Conservation (phyloP, 768 basidiomycete species). For the Pilatotrama ljubarskyi region DNA sequence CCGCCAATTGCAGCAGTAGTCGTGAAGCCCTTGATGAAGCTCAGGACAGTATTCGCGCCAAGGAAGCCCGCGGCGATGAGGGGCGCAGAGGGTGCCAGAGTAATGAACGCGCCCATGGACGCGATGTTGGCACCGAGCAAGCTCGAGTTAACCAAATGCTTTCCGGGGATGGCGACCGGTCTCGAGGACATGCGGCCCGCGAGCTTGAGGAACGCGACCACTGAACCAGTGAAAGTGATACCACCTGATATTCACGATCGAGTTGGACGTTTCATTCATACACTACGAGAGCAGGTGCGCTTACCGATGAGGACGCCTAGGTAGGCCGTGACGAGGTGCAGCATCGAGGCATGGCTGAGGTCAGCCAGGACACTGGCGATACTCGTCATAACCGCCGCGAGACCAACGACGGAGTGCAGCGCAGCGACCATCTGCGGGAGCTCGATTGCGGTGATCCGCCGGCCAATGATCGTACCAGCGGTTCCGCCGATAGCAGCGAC, state of each 20-base stretch:
- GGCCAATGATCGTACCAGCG: conserved; percentile 71
- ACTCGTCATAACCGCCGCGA: conserved; percentile 86
- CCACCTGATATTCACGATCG: conserved; percentile 53
- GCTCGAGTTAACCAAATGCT: conserved; percentile 71
- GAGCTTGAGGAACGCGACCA: conserved; percentile 87
- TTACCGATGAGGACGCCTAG: conserved; percentile 82
- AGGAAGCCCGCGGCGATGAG: conserved; percentile 77
- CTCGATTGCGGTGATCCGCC: conserved; percentile 85
- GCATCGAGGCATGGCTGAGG: conserved; percentile 60
- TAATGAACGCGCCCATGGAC: conserved; percentile 77
- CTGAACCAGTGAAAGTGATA: conserved; percentile 86
- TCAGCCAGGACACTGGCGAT: conserved; percentile 80
- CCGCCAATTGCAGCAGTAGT: conserved; percentile 92
- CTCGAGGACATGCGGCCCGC: conserved; percentile 79
- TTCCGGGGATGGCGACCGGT: conserved; percentile 70
- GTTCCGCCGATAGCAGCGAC: conserved; percentile 74
- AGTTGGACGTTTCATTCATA: too few species aligned
- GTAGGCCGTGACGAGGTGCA: conserved; percentile 85
- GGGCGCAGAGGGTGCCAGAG: conserved; percentile 68
- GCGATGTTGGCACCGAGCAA: conserved; percentile 72
- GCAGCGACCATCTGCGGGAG: conserved; percentile 83
- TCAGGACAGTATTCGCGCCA: conserved; percentile 68
- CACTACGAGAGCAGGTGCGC: too few species aligned
- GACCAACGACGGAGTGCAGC: conserved; percentile 85
- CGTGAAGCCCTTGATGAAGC: conserved; percentile 84